These are phyloP conservation scores for Globisporangium solare DNA, from an alignment of 352 stramenopile species.

Conservation along the genomic window DNA sequence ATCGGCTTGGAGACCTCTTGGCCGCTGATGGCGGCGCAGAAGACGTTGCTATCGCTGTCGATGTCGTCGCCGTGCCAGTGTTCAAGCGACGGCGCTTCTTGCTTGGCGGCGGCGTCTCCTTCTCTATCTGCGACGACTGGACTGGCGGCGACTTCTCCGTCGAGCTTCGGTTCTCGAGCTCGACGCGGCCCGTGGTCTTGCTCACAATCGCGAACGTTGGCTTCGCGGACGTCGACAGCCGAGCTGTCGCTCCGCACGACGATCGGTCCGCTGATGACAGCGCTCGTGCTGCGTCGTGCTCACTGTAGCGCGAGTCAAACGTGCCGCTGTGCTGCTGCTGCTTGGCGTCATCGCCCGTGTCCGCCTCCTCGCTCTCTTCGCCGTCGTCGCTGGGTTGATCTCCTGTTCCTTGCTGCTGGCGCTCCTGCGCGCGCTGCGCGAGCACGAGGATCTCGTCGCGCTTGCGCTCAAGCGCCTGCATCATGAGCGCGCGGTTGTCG, in stretches of 20 bases:
- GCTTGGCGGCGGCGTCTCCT: not conserved
- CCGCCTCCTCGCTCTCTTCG: not conserved
- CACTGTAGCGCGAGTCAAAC: not conserved
- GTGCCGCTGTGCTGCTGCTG: not conserved
- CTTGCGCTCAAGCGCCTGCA: conserved; percentile 7
- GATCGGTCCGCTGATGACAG: not conserved
- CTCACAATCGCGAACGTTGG: conserved; percentile 14
- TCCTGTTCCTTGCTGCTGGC: not conserved
- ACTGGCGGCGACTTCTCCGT: not conserved
- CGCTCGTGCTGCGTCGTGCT: not conserved
- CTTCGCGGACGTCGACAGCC: not conserved
- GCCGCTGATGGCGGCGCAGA: not conserved
- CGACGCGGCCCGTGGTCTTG: conserved; percentile 11
- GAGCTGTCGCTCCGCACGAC: not conserved
- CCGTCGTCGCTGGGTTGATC: not conserved
- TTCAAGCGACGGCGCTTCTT: not conserved
- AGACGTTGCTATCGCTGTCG: not conserved
- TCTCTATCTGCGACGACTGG: not conserved
- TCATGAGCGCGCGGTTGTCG: not conserved
- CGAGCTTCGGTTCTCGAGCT: conserved; percentile 12
- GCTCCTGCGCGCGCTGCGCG: not conserved
- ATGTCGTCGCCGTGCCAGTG: not conserved
- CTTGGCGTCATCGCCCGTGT: not conserved
- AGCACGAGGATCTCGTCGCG: conserved; percentile 10
- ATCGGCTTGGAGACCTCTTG: not conserved